Base-by-base conservation (phyloP, 2,329 filamentous ascomycete species). In the Podosphaera fusca region DNA sequence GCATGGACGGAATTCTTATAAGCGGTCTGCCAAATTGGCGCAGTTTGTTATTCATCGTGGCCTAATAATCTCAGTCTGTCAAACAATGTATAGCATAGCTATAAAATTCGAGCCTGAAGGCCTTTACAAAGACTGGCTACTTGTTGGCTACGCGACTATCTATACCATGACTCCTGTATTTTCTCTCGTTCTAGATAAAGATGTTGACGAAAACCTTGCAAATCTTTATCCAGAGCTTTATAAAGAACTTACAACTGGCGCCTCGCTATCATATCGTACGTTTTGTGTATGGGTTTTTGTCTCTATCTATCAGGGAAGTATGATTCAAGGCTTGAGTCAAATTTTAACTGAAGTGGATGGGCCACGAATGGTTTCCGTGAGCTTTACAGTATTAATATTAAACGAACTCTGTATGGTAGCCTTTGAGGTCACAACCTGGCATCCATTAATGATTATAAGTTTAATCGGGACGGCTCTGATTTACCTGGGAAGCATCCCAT, bases 21-120 rank as follows among this genome's bases (percentile, higher is more conserved):
- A 96, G 70, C 81, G 94, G 51, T 87, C 82, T 59, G 92, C 92
- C 34, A 98, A 98, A 71, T 78, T 98, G 31, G 88, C 87, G 0
- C 94, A 96, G 69, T 98, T 98, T 69, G 90, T 98, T 64, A 98
- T 98, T 64, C 94, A 98, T 68, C 85, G 92, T 65, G 92, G 92
- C 55, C 74, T 98, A 50, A 95, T 98, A 65, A 94, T 98, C 66
- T 84, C 81, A 56, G 88, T 96, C 34, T 95, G 89, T 65, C 92
- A 98, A 72, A 96, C 92, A 0, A 88, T 98, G 76, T 98, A 90
- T 73, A 94, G 86, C 68, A 94, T 96, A 60, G 89, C 90, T 4
- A 84, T 87, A 58, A 80, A 84, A 59, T 95, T 95, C 67, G 87
- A 95, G 68, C 94, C 92, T 0, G 87, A 94, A 64, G 92, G 90